Conservation (phyloP, 148 eudicot species). For the Vaccinium corymbosum region DNA sequence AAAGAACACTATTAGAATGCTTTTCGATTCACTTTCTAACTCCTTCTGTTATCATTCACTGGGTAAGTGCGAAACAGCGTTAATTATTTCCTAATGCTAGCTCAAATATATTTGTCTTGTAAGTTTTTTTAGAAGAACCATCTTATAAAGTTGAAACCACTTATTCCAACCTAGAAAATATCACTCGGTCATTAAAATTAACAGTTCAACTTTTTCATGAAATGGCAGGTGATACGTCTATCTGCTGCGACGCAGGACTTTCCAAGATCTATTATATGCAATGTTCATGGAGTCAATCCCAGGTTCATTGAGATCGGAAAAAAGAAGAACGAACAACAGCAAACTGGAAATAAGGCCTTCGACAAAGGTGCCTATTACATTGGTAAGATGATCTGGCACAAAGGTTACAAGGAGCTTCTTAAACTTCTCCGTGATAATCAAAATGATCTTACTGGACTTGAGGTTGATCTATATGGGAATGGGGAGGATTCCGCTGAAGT, state of each 20-base stretch:
- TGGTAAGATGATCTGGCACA: conserved; percentile 95
- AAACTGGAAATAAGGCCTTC: conserved; percentile 43
- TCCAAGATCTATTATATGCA: conserved; percentile 86
- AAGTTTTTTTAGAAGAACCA: background rate
- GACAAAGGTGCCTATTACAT: conserved; percentile 84
- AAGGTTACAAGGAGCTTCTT: conserved; percentile 89
- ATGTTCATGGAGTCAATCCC: conserved; percentile 98
- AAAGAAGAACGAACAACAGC: conserved; percentile 64
- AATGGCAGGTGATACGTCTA: conserved; percentile 83
- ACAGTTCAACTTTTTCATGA: background rate
- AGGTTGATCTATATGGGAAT: conserved; percentile 75
- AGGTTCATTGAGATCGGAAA: conserved; percentile 84
- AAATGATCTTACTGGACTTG: conserved; percentile 61
- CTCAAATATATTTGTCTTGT: background rate
- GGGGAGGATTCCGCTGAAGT: conserved; percentile 90
- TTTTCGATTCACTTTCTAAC: background rate
- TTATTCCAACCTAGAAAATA: background rate
- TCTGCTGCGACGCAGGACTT: conserved; percentile 97
- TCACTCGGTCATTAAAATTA: conserved; percentile 7
- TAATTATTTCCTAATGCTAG: background rate
- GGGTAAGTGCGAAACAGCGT: background rate
- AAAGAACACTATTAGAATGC: background rate
- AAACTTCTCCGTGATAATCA: conserved; percentile 72
- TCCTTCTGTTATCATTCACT: background rate
- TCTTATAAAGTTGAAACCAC: conserved; percentile 4